These are phyloP conservation scores for Hortaea sp. DNA, from an alignment of 2,329 filamentous ascomycete species.

Conservation along the genomic window DNA sequence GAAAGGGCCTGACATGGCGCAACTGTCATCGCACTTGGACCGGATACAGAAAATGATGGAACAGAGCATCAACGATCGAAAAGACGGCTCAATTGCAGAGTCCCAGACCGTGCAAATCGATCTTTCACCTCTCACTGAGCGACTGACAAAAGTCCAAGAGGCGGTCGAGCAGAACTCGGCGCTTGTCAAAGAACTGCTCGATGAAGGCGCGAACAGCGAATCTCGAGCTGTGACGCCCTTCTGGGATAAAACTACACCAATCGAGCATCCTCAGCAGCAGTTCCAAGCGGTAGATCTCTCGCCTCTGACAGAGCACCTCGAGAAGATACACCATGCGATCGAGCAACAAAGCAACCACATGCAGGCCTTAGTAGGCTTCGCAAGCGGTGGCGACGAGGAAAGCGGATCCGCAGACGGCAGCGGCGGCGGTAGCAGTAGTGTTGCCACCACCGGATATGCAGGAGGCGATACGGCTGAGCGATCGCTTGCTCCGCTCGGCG, in stretches of 20 bases:
- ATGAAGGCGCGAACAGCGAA: conserved; percentile 7
- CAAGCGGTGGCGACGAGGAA: conserved; percentile 5
- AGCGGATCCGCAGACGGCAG: conserved; percentile 6
- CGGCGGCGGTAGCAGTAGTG: background rate
- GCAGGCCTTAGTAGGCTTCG: conserved; percentile 8
- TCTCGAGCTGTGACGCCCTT: conserved; percentile 8
- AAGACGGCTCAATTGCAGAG: background rate
- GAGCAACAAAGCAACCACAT: conserved; percentile 9
- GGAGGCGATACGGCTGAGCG: conserved; percentile 2
- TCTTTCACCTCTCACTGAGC: conserved; percentile 13
- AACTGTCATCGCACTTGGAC: conserved; percentile 18
- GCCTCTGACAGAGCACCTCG: conserved; percentile 7
- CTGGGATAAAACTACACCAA: conserved; percentile 3
- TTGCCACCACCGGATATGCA: background rate
- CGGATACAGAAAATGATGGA: conserved; percentile 20
- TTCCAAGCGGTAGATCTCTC: conserved; percentile 1
- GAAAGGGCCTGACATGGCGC: conserved; percentile 14
- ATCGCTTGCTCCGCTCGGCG: conserved; percentile 6
- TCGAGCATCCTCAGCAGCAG: background rate
- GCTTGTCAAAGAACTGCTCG: conserved; percentile 13
- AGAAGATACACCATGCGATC: conserved; percentile 9
- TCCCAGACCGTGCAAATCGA: conserved; percentile 7
- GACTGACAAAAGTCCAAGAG: conserved; percentile 14
- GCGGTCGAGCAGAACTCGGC: conserved; percentile 19
- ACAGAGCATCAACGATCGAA: conserved; percentile 6